phyloP scores from a whole-genome alignment of 148 eudicot genomes.

The Arctostaphylos glauca region DNA sequence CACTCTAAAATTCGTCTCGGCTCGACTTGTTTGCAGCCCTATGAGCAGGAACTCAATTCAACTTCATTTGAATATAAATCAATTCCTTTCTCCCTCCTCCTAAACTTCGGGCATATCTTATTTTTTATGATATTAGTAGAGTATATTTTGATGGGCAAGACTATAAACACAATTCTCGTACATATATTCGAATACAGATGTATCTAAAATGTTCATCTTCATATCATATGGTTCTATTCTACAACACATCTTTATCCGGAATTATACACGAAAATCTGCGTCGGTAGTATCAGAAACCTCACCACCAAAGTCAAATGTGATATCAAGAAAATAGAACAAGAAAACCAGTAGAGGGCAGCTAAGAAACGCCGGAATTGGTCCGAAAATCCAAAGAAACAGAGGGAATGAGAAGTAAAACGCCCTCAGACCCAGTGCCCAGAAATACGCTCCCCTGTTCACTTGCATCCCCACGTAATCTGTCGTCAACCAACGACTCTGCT shows the following conservation, averaged over 20 bases:
- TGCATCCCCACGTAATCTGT: conserved; percentile 51
- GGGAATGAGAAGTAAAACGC: conserved; percentile 87
- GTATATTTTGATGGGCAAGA: no score
- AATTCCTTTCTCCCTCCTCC: neutral
- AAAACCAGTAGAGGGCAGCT: conserved; percentile 50
- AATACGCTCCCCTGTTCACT: conserved; percentile 71
- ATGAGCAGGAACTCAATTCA: conserved; percentile 5
- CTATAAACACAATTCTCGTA: no score
- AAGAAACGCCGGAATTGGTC: conserved; percentile 76
- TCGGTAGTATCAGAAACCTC: conserved; percentile 17
- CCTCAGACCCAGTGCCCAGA: conserved; percentile 82
- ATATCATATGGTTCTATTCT: neutral
- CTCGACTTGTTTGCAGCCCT: no score
- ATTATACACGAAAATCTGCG: no score
- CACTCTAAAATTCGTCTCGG: no score
- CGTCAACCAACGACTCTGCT: conserved; percentile 15
- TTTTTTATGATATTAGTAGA: no score
- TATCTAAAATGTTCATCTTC: neutral
- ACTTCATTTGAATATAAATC: conserved; percentile 19
- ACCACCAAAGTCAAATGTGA: conserved; percentile 37
- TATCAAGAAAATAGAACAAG: conserved; percentile 63
- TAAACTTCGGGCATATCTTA: no score
- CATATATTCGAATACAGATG: no score
- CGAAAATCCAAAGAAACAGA: conserved; percentile 77
- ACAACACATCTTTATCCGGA: no score